These are phyloP conservation scores for Xylariaceae sp. DNA, from an alignment of 2,329 filamentous ascomycete genomes.

Conservation along the genomic window DNA sequence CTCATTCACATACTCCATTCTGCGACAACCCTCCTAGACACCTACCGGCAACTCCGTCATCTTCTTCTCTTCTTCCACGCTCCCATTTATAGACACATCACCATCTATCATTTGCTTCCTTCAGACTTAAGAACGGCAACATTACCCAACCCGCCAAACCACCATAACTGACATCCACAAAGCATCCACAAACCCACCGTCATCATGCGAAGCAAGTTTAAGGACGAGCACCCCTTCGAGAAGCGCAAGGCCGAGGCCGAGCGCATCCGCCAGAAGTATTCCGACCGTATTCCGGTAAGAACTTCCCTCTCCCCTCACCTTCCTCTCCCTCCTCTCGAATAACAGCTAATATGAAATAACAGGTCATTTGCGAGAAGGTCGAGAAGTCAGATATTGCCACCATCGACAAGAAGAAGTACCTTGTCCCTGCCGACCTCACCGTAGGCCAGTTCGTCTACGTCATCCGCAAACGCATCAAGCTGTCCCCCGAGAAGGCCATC, in stretches of 20 bases:
- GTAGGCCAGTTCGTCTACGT: conserved; percentile 99
- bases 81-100: too few species aligned
- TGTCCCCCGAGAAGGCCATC: conserved; percentile 98
- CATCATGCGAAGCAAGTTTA: conserved; percentile 98
- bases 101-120: too few species aligned
- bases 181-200: conserved; percentile 23
- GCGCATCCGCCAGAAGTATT: conserved; percentile 98
- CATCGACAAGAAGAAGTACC: conserved; percentile 99
- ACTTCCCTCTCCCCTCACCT: background rate
- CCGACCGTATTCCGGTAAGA: conserved; percentile 95
- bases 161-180: background rate
- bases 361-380: conserved; percentile 99
- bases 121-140: too few species aligned
- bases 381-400: conserved; percentile 99
- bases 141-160: too few species aligned
- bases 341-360: conserved; percentile 18
- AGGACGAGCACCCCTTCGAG: conserved; percentile 99
- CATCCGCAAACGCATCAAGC: conserved; percentile 99
- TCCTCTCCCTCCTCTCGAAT: conserved; percentile 11
- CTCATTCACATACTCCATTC: too few species aligned
- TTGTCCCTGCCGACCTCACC: conserved; percentile 94
- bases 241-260: conserved; percentile 99
- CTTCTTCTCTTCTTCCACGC: too few species aligned
- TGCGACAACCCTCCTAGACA: too few species aligned
- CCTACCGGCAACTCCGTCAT: too few species aligned